Conservation (phyloP, 352 stramenopile genomes). For the Globisporangium emineosum region DNA sequence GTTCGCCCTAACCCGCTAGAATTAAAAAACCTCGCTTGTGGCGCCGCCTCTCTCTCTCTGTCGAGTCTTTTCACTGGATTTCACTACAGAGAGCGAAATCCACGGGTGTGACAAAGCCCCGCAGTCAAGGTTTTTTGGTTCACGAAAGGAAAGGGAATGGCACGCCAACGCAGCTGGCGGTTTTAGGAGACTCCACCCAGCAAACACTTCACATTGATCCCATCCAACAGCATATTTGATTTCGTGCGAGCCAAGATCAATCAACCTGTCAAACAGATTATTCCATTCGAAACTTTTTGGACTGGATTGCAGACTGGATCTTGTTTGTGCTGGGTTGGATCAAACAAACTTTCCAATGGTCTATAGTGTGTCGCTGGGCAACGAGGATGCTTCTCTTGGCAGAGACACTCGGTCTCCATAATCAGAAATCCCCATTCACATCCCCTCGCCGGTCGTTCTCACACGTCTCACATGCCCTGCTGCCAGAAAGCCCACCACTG, state of each 20-base stretch:
- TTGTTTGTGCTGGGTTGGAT: not conserved
- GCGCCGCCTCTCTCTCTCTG: slow-evolving; percentile 7
- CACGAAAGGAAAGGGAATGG: not conserved
- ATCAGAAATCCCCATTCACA: no score
- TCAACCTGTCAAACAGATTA: not conserved
- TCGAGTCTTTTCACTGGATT: not conserved
- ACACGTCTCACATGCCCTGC: no score
- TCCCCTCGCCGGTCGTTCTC: no score
- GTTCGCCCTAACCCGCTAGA: not conserved
- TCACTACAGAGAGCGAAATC: not conserved
- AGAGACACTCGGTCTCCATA: no score
- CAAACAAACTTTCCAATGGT: no score
- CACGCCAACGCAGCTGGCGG: slow-evolving; percentile 3
- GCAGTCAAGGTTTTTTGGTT: not conserved
- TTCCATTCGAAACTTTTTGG: not conserved
- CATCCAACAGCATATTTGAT: not conserved
- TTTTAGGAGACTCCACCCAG: not conserved
- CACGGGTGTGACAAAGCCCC: slow-evolving; percentile 1
- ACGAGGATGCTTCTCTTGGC: not conserved
- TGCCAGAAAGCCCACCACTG: no score
- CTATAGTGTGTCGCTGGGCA: no score
- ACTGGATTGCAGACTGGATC: not conserved
- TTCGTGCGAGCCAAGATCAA: not conserved
- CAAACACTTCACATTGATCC: not conserved
- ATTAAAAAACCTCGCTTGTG: not conserved